Evolutionary conservation across 306 rosid species (phyloP).

Genomic region (Rosa persica): DNA sequence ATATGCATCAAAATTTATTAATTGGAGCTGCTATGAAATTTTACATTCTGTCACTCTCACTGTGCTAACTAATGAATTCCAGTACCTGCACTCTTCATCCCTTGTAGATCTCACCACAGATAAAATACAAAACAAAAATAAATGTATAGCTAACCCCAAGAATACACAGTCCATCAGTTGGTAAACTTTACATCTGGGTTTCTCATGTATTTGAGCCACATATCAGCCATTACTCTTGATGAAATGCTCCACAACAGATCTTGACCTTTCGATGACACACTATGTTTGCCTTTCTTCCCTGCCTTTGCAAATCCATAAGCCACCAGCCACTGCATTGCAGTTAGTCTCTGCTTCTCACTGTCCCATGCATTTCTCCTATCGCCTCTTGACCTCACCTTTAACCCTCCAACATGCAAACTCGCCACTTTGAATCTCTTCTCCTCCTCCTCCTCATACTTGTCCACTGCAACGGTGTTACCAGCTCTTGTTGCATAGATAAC

Average conservation of each 20-base stretch:
- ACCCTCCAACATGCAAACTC: conserved; percentile 80
- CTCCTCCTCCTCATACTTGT: conserved; percentile 43
- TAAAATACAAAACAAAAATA: conserved; percentile 1
- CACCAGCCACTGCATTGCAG: conserved; percentile 95
- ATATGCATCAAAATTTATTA: background rate
- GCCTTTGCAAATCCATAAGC: conserved; percentile 75
- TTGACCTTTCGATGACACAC: conserved; percentile 40
- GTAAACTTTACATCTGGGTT: conserved; percentile 81
- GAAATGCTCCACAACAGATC: conserved; percentile 91
- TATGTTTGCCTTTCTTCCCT: conserved; percentile 61
- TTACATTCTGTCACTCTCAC: background rate
- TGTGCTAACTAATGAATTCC: background rate
- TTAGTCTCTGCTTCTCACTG: conserved; percentile 66
- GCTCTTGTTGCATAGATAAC: conserved; percentile 48
- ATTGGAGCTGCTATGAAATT: background rate
- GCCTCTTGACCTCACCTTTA: conserved; percentile 52
- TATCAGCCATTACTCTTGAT: conserved; percentile 79
- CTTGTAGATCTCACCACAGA: background rate
- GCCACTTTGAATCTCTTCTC: conserved; percentile 57
- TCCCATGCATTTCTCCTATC: conserved; percentile 63
- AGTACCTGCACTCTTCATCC: background rate
- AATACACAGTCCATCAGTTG: conserved; percentile 18
- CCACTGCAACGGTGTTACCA: background rate
- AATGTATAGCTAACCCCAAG: background rate
- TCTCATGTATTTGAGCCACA: conserved; percentile 95